phyloP scores from a whole-genome alignment of 495 filamentous ascomycete species.

The Geopyxis carbonaria region DNA sequence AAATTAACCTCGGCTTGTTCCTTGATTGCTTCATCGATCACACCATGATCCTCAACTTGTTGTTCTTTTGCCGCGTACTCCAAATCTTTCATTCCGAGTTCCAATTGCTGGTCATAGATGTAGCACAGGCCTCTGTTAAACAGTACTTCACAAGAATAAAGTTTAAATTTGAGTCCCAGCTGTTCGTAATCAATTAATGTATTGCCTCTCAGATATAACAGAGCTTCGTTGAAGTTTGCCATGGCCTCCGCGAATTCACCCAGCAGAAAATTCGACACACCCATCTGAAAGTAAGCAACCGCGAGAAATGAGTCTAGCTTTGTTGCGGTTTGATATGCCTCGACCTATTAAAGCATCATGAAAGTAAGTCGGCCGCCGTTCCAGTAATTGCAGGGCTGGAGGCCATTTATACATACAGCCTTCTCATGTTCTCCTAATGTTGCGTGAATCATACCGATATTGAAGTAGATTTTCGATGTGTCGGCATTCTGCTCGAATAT shows the following conservation, averaged over 20 bases:
- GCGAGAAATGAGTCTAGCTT: slow-evolving; percentile 85
- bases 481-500: slow-evolving; percentile 76
- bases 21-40: slow-evolving; percentile 89
- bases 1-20: slow-evolving; percentile 50
- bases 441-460: slow-evolving; percentile 94
- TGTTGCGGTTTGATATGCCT: slow-evolving; percentile 84
- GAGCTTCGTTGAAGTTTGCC: slow-evolving; percentile 96
- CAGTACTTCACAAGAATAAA: slow-evolving; percentile 93
- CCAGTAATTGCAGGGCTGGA: too few relatives aligned
- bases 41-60: slow-evolving; percentile 82
- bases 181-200: slow-evolving; percentile 97
- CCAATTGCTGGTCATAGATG: slow-evolving; percentile 85
- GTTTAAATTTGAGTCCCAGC: slow-evolving; percentile 83
- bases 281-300: slow-evolving; percentile 96
- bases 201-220: slow-evolving; percentile 88
- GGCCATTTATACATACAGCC: slow-evolving; percentile 77
- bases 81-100: slow-evolving; percentile 78
- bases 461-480: slow-evolving; percentile 97
- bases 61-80: slow-evolving; percentile 91
- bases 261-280: slow-evolving; percentile 92
- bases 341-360: slow-evolving; percentile 57
- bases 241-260: slow-evolving; percentile 95
- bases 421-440: slow-evolving; percentile 91
- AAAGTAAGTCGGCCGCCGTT: too few relatives aligned
- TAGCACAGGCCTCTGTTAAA: slow-evolving; percentile 98